These are phyloP conservation scores for Entomophthora muscae DNA, from an alignment of 371 early-diverging fungal genomes.

Conservation along the genomic window DNA sequence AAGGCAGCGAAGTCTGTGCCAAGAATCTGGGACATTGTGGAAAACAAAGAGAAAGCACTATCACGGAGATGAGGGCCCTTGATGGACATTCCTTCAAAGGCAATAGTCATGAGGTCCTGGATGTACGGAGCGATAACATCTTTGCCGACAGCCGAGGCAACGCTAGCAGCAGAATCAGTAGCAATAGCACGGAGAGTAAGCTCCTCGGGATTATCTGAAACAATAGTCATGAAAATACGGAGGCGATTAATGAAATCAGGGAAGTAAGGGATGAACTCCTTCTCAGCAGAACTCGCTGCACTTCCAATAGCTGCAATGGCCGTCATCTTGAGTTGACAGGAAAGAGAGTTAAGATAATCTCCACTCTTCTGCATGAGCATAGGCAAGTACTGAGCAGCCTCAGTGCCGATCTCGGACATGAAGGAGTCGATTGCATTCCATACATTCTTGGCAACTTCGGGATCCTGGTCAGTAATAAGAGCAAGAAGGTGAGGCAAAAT, in stretches of 20 bases:
- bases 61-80: slow-evolving; percentile 59
- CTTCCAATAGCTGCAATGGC: slow-evolving; percentile 73
- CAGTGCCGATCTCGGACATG: slow-evolving; percentile 52
- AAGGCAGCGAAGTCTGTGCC: slow-evolving; percentile 64
- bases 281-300: slow-evolving; percentile 70
- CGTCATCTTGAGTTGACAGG: slow-evolving; percentile 44
- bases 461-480: slow-evolving; percentile 51
- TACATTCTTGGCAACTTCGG: slow-evolving; percentile 56
- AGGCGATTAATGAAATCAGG: slow-evolving; percentile 46
- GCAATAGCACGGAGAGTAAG: slow-evolving; percentile 48
- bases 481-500: slow-evolving; percentile 67
- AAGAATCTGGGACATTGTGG: slow-evolving; percentile 61
- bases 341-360: slow-evolving; percentile 38
- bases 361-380: slow-evolving; percentile 61
- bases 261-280: slow-evolving; percentile 61
- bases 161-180: slow-evolving; percentile 65
- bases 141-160: slow-evolving; percentile 75
- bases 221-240: slow-evolving; percentile 46
- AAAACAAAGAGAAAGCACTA: slow-evolving; percentile 73
- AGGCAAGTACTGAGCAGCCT: slow-evolving; percentile 62
- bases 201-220: slow-evolving; percentile 44
- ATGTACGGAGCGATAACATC: slow-evolving; percentile 62
- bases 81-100: slow-evolving; percentile 54
- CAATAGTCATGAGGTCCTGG: slow-evolving; percentile 49
- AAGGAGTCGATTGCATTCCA: slow-evolving; percentile 75